Evolutionary conservation across 768 basidiomycete genomes (phyloP).

Genomic region (Hypholoma sublateritium): DNA sequence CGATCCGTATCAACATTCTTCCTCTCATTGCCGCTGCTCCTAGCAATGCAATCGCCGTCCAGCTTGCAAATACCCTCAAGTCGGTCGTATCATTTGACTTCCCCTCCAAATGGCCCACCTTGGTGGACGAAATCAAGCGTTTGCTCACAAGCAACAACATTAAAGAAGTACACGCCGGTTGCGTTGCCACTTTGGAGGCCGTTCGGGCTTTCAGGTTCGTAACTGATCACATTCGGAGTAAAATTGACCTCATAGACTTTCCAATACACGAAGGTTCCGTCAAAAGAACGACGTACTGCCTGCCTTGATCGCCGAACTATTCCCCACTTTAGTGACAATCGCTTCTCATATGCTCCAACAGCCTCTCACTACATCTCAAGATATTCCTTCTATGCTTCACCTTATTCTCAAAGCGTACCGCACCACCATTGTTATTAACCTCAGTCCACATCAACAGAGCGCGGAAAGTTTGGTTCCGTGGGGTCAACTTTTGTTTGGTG

Average conservation of each 20-base stretch:
- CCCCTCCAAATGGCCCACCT: constrained; percentile 70
- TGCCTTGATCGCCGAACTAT: constrained; percentile 56
- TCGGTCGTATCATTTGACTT: constrained; percentile 76
- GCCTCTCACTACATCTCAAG: constrained; percentile 61
- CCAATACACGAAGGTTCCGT: constrained; percentile 53
- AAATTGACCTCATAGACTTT: background rate
- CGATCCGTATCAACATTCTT: constrained; percentile 68
- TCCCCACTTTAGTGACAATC: constrained; percentile 77
- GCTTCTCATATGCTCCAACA: constrained; percentile 67
- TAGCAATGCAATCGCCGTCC: constrained; percentile 67
- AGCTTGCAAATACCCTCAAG: constrained; percentile 74
- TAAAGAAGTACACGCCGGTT: constrained; percentile 77
- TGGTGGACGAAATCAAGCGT: constrained; percentile 66
- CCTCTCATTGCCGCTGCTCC: constrained; percentile 69
- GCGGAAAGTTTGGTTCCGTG: constrained; percentile 80
- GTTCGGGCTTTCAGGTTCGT: constrained; percentile 74
- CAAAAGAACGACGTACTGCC: constrained; percentile 61
- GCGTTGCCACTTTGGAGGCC: constrained; percentile 75
- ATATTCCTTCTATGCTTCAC: constrained; percentile 82
- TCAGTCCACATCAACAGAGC: constrained; percentile 74
- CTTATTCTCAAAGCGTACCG: constrained; percentile 88
- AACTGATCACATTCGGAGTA: background rate
- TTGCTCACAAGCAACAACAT: constrained; percentile 65
- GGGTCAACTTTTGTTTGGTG: constrained; percentile 79
- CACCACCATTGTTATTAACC: constrained; percentile 72